Base-by-base conservation (phyloP, 768 basidiomycete species). In the Leccinum olivaceopallidum region DNA sequence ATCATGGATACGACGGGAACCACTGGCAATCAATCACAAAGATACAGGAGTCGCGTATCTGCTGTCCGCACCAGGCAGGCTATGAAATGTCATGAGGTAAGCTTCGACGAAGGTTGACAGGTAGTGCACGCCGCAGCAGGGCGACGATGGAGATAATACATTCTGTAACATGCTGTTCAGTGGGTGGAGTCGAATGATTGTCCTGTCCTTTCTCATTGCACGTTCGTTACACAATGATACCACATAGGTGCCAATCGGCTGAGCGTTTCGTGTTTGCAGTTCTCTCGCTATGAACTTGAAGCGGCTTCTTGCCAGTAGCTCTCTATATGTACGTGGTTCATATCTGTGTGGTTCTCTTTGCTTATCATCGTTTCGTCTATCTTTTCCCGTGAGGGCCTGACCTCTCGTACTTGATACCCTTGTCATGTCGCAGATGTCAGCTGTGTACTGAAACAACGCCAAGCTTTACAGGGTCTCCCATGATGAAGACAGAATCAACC, bases 391-490 rank as follows among this genome's bases (percentile, higher is more conserved):
- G 47, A 22, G 13, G 14, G 13, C 26, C 14, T 13, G 52, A 14
- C 14, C 53, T 30, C 32, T 50, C 48, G 24, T 36, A 26, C 26
- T 28, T 47, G 7, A 20, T 28, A 18, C 16, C 48, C 13, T 48
- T 18, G 10, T 22, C 56, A 78, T 78, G 76, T 56, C 68, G 22
- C 63, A 65, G 12, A 63, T 79, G 26, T 68, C 71, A 20, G 79
- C 89, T 61, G 60, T 86, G 14, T 88, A 90, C 65, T 91, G 85
- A 77, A 89, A 90, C 75, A 88, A 91, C 70, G 89, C 88, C 26
- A 77, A 22, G 26, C 84, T 85, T 24, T 90, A 92, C 73, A 90
- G 87, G 68, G 67, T 86, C 22, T 74, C 77, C 4, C 74, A 69
- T 9, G 77, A 81, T 4, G 62, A 71, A 5, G 83, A 84, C 51